Evolutionary conservation across 352 stramenopile species (phyloP), one percentile per base, ranked within the genome.

Genomic region (Phytophthora pluvialis): DNA sequence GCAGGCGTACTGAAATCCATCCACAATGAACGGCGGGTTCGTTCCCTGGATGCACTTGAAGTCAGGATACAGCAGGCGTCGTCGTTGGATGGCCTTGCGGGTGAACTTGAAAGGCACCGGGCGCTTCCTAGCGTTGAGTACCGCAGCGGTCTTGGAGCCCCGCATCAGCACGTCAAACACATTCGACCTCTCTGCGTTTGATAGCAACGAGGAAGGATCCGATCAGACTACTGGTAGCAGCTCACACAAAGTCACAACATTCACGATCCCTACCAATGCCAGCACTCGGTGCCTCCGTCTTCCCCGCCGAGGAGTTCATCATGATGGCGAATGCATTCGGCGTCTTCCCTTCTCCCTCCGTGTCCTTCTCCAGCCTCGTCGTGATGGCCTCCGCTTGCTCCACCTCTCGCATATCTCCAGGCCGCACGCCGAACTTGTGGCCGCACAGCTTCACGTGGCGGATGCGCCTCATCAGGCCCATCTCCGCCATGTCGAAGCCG

Each of bases 141-240:
- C 75, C 0, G 82, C 67, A 21, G 75, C 71, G 0, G 84, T 92
- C 64, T 84, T 83, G 36, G 84, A 86, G 53, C 82, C 83, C 38
- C 90, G 85, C 88, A 95, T 95, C 35, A 94, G 50, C 21, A 94
- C 68, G 13, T 95, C 83, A 52, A 95, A 95, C 5, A 89, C 86
- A 48, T 92, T 93, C 9, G 78, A 80, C 33, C 57, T 64, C 40
- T 66, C 70, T 75, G 29, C 10, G 35, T 7, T 31, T 33, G 12
- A 60, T 18, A 68, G 33, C 42, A 59, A 52, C 12, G 57, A 50
- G 21, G 36, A 56, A 44, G 7, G 15, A 25, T 46, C 5, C 2
- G 12, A 35, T 63, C 49, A 60, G 35, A 38, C 46, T 25, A 1
- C 21, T 21, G 21, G 21, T 21, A 61, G 1, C 18, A 56, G 10